These are phyloP conservation scores for Starmerella stellata DNA, from an alignment of 805 yeast genomes.

Conservation along the genomic window DNA sequence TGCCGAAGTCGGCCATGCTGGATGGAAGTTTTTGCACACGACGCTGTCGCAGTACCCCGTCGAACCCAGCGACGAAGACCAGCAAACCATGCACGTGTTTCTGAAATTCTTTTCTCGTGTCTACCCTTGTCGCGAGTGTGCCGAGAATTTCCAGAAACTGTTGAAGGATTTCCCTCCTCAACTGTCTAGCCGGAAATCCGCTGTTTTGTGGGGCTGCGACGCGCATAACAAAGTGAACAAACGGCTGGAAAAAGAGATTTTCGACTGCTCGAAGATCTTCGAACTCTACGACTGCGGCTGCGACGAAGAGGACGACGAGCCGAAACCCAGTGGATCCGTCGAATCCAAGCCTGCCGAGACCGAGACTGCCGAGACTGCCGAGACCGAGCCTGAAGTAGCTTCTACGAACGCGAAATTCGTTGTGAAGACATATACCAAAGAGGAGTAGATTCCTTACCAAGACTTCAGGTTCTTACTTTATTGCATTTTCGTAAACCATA, in stretches of 20 bases:
- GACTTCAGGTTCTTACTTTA: too few species aligned
- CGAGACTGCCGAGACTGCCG: too few species aligned
- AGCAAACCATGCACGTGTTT: slow-evolving; percentile 42
- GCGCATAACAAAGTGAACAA: slow-evolving; percentile 76
- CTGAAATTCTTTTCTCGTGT: slow-evolving; percentile 69
- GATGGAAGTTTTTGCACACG: slow-evolving; percentile 87
- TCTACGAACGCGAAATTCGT: too few species aligned
- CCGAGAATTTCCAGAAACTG: slow-evolving; percentile 65
- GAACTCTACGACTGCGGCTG: slow-evolving; percentile 97
- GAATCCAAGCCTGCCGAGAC: too few species aligned
- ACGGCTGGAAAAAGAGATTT: slow-evolving; percentile 45
- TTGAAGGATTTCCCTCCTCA: slow-evolving; percentile 71
- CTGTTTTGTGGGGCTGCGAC: slow-evolving; percentile 93
- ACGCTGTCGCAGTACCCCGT: slow-evolving; percentile 85
- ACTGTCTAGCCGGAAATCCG: slow-evolving; percentile 49
- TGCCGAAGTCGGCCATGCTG: slow-evolving; percentile 75
- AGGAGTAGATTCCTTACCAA: too few species aligned
- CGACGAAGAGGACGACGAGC: slow-evolving; percentile 43
- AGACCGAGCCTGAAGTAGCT: too few species aligned
- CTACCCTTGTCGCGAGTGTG: slow-evolving; percentile 96
- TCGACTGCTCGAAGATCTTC: slow-evolving; percentile 68
- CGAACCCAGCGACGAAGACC: slow-evolving; percentile 46
- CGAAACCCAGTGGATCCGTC: too few species aligned
- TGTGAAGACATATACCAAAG: too few species aligned
- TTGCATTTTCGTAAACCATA: too few species aligned